Evolutionary conservation across 1,284 basidiomycete genomes (phyloP), one percentile per base, ranked within the genome.

Genomic region (Tetrapyrgos nigripes): DNA sequence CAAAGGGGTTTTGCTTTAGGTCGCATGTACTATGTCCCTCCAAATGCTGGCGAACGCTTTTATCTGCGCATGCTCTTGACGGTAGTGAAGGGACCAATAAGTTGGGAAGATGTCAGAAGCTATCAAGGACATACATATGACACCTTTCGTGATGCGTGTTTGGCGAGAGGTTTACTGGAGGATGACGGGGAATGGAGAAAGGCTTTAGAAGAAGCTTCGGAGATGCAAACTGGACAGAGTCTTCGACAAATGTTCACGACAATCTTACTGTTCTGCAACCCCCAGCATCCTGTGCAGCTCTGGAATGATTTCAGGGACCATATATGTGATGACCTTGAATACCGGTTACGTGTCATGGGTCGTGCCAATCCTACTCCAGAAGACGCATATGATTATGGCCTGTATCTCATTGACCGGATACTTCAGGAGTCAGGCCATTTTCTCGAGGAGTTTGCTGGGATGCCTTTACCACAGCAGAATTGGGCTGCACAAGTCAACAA

Each of bases 151-250:
- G 72, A 68, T 4, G 78, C 78, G 8, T 83, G 79, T 51, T 46
- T 76, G 35, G 77, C 74, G 6, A 55, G 65, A 3, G 81, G 81
- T 64, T 67, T 84, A 0, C 63, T 83, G 0, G 69, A 79, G 48
- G 75, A 81, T 70, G 79, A 83, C 68, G 65, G 66, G 0, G 79
- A 83, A 61, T 81, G 78, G 78, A 27, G 68, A 1, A 58, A 62
- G 4, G 81, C 79, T 55, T 63, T 83, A 0, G 19, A 64, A 24
- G 81, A 84, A 57, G 82, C 82, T 11, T 47, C 67, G 21, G 50
- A 53, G 0, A 78, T 81, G 70, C 73, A 80, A 40, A 75, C 73
- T 3, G 81, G 79, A 0, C 23, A 21, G 13, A 83, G n/a, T n/a
- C n/a, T n/a, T n/a, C n/a, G n/a, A n/a, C n/a, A n/a, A n/a, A n/a